phyloP scores from a whole-genome alignment of 1,139 yeast genomes.

The Geotrichum bryndzae region DNA sequence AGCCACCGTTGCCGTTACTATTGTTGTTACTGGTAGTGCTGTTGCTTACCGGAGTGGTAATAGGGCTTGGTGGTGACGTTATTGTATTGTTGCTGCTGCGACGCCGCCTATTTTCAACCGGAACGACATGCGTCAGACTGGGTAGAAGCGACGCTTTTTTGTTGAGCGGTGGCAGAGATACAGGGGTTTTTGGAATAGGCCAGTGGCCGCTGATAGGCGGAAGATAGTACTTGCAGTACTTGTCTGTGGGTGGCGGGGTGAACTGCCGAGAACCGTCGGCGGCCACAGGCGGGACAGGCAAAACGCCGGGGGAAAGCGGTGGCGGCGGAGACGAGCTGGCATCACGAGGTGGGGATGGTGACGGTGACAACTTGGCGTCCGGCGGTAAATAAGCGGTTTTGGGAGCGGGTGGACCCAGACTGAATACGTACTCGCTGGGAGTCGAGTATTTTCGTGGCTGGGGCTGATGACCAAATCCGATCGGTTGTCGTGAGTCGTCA shows the following conservation, averaged over 20 bases:
- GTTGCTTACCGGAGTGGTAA: not conserved
- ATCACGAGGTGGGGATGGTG: not conserved
- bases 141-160: not conserved
- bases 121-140: not conserved
- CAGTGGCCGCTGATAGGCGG: slow-evolving; percentile 7
- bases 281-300: slow-evolving; percentile 1
- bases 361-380: slow-evolving; percentile 1
- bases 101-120: not conserved
- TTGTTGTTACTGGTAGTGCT: not conserved
- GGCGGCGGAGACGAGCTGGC: not conserved
- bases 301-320: not conserved
- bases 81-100: not conserved
- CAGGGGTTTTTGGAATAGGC: slow-evolving; percentile 1
- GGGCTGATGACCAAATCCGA: not conserved
- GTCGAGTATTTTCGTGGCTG: slow-evolving; percentile 2
- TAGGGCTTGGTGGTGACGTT: not conserved
- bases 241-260: slow-evolving; percentile 10
- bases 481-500: slow-evolving; percentile 14
- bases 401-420: not conserved
- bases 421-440: slow-evolving; percentile 5
- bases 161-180: slow-evolving; percentile 3
- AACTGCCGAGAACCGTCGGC: not conserved
- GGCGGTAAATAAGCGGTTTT: not conserved
- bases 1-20: slow-evolving; percentile 22
- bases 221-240: slow-evolving; percentile 9